Base-by-base conservation (phyloP, 2,329 filamentous ascomycete species). In the Rachicladosporium sp. region DNA sequence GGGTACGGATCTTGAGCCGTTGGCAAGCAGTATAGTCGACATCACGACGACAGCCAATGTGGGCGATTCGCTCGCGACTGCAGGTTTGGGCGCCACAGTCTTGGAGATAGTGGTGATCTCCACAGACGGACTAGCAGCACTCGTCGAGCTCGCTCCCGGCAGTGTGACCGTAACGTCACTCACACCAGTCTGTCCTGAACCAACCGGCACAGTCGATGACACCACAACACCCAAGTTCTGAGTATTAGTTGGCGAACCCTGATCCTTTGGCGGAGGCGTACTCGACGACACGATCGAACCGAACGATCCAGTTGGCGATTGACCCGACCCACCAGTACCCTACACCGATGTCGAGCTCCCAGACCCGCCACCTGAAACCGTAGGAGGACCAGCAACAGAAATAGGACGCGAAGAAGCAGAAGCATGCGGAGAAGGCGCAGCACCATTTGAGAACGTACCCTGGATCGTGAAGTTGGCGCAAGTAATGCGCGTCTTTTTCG, bases 401-500 rank as follows among this genome's bases (percentile, higher is more conserved):
- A 29, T 13, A 33, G 30, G 38, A 31, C 34, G 33, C 10, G 30
- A 30, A 19, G 27, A 32, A 30, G 34, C 7, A 37, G 35, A 31
- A 19, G 27, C 2, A 36, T 27, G 29, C 30, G 19, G 21, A 33
- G 37, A 15, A 29, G 34, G 34, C 35, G 38, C 10, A 36, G 19
- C 19, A 31, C 29, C 38, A 33, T 27, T 27, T 9, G 41, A 23
- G n/a, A 38, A 33, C 35, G 44, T 46, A 38, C 49, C 42, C 31
- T 45, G 43, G 12, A 50, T 37, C 6, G 48, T 56, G 54, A 76
- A 75, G 56, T 75, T 75, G 42, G 68, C 73, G 59, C 74, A 78
- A 23, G 68, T 66, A 50, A 76, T 61, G 45, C 69, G 66, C 6
- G 66, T 70, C 46, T 64, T 66, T 57, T 76, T 70, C 37, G 63